Evolutionary conservation across 1,139 yeast genomes (phyloP), one percentile per base, ranked within the genome.

Genomic region (Taphrina wiesneri): DNA sequence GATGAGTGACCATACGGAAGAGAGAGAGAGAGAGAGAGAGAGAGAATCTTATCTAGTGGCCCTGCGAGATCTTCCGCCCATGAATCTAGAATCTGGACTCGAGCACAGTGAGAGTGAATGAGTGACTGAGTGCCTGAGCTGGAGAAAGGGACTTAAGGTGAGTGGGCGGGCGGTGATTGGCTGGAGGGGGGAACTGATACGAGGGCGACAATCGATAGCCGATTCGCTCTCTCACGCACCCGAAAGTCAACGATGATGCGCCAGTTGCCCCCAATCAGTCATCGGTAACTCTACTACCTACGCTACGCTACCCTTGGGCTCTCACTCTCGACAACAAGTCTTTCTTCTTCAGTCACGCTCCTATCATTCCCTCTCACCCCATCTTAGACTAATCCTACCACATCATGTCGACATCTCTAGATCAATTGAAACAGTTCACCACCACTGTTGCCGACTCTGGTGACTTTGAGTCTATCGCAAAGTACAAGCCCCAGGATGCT

Each of bases 401-500:
- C 53, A 69, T 56, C 62, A 84, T 84, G 85, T 76, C 82, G 54
- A 70, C 85, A 66, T 88, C 97, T 68, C 84, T 92, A 76, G 98
- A 88, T 79, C 93, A 88, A 82, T 85, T 93, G 78, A 93, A 93
- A 80, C 92, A 96, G 72, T 79, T 97, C 69, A 93, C 99, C 73
- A 87, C 85, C 73, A 96, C 93, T 76, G 99, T 93, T 77, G 90
- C 99, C 72, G 99, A 93, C 82, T 92, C 98, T 71, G 99, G 99
- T 83, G 99, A 93, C 80, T 93, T 93, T 77, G 98, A 91, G 79
- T 56, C 67, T 17, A 93, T 93, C 77, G 97, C 97, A 77, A 90
- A 91, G 81, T 93, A 88, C 83, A 90, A 93, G 75, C 99, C 99
- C 73, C 98, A 93, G 83, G 99, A 93, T 80, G 97, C 99, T 72